phyloP scores from a whole-genome alignment of 2,329 filamentous ascomycete species.

The Neopestalotiopsis rosae region DNA sequence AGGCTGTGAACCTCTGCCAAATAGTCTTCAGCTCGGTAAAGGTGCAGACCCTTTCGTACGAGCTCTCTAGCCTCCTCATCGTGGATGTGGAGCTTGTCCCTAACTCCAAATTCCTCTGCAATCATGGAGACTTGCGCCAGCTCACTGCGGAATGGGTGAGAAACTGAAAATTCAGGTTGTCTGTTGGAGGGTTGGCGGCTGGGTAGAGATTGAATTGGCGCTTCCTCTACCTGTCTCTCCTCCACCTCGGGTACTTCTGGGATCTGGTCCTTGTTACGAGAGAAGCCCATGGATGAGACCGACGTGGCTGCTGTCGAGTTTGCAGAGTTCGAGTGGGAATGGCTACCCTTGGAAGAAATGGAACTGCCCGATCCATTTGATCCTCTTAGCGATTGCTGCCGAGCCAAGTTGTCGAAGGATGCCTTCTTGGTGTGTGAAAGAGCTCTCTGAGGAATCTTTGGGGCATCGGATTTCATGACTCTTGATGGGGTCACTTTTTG shows the following conservation, averaged over 20 bases:
- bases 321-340: slow-evolving; percentile 61
- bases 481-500: slow-evolving; percentile 42
- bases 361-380: slow-evolving; percentile 60
- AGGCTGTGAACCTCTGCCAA: slow-evolving; percentile 77
- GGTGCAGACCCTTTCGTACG: slow-evolving; percentile 70
- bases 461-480: slow-evolving; percentile 44
- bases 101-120: slow-evolving; percentile 82
- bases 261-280: slow-evolving; percentile 33
- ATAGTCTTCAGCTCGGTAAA: slow-evolving; percentile 83
- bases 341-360: slow-evolving; percentile 61
- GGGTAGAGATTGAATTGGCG: slow-evolving; percentile 25
- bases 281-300: slow-evolving; percentile 42
- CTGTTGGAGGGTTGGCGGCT: slow-evolving; percentile 29
- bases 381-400: slow-evolving; percentile 55
- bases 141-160: slow-evolving; percentile 82
- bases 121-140: slow-evolving; percentile 91
- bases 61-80: slow-evolving; percentile 80
- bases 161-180: slow-evolving; percentile 30
- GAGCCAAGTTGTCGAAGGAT: slow-evolving; percentile 74
- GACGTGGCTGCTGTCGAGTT: slow-evolving; percentile 59
- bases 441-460: slow-evolving; percentile 77
- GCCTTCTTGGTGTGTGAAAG: slow-evolving; percentile 89
- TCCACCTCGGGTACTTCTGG: slow-evolving; percentile 36
- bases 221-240: slow-evolving; percentile 36
- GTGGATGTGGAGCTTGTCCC: slow-evolving; percentile 62